Conservation (phyloP, 768 basidiomycete species). For the Suillus luteus region DNA sequence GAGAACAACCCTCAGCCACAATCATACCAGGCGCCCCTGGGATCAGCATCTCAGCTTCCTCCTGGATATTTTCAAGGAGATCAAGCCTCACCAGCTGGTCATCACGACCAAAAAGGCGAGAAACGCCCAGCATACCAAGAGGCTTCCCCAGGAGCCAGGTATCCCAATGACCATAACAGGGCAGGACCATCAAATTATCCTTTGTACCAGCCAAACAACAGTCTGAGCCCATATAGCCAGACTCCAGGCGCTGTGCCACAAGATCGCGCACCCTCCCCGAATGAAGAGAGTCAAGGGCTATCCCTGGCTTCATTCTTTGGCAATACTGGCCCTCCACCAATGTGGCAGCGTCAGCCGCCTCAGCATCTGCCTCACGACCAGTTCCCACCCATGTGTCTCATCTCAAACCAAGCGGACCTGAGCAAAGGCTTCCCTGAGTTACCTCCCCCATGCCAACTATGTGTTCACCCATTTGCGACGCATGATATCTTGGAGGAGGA, state of each 20-base stretch:
- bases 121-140: neutral
- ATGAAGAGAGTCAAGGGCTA: slow-evolving; percentile 8
- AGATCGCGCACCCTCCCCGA: slow-evolving; percentile 10
- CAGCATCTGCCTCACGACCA: slow-evolving; percentile 19
- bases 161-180: neutral
- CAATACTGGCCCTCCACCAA: slow-evolving; percentile 25
- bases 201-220: neutral
- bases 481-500: slow-evolving; percentile 53
- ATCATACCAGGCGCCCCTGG: slow-evolving; percentile 7
- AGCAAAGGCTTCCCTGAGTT: slow-evolving; percentile 45
- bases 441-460: slow-evolving; percentile 40
- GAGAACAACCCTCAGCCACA: slow-evolving; percentile 15
- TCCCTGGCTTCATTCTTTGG: slow-evolving; percentile 31
- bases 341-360: slow-evolving; percentile 29
- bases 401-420: slow-evolving; percentile 31
- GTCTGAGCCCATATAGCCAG: neutral
- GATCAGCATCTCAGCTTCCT: slow-evolving; percentile 10
- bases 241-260: slow-evolving; percentile 10
- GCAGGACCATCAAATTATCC: slow-evolving; percentile 1
- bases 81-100: slow-evolving; percentile 11
- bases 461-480: slow-evolving; percentile 51
- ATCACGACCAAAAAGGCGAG: slow-evolving; percentile 13
- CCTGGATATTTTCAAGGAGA: slow-evolving; percentile 3
- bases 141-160: neutral
- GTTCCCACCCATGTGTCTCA: slow-evolving; percentile 34